Conservation (phyloP, 1,139 yeast genomes). For the Yamadazyma friedrichii region DNA sequence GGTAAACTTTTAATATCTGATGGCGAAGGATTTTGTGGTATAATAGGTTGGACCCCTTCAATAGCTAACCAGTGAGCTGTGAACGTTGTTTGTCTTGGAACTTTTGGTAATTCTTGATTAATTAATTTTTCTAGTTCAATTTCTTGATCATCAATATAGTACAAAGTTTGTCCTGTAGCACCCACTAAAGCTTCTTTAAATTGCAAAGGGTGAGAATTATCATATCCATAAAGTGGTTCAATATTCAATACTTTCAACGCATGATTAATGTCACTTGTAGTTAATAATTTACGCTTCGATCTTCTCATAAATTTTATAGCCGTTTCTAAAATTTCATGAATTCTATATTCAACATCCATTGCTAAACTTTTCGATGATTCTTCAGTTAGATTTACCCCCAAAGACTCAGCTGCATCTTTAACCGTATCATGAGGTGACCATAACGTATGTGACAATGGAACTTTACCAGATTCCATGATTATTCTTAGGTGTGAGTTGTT, state of each 20-base stretch:
- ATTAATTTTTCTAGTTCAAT: constrained; percentile 92
- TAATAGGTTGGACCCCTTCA: constrained; percentile 98
- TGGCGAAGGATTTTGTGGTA: constrained; percentile 92
- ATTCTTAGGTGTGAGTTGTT: background rate
- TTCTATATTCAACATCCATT: constrained; percentile 97
- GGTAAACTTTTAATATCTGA: constrained; percentile 67
- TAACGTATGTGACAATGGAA: constrained; percentile 77
- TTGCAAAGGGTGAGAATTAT: constrained; percentile 56
- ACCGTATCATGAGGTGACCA: constrained; percentile 99
- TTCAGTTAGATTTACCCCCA: constrained; percentile 83
- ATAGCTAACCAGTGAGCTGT: constrained; percentile 99
- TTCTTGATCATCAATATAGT: constrained; percentile 87
- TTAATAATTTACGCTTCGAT: constrained; percentile 77
- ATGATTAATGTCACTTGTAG: constrained; percentile 77
- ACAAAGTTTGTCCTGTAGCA: constrained; percentile 86
- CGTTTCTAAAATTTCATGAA: constrained; percentile 92
- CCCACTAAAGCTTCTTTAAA: constrained; percentile 86
- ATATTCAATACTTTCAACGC: constrained; percentile 85
- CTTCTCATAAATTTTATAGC: constrained; percentile 97
- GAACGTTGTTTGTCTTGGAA: constrained; percentile 87
- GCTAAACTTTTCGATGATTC: constrained; percentile 94
- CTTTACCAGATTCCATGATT: constrained; percentile 38
- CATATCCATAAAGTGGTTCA: constrained; percentile 83
- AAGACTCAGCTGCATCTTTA: constrained; percentile 89
- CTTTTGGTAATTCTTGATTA: constrained; percentile 92